Conservation (phyloP, 768 basidiomycete species). For the Coprinopsis sp. region DNA sequence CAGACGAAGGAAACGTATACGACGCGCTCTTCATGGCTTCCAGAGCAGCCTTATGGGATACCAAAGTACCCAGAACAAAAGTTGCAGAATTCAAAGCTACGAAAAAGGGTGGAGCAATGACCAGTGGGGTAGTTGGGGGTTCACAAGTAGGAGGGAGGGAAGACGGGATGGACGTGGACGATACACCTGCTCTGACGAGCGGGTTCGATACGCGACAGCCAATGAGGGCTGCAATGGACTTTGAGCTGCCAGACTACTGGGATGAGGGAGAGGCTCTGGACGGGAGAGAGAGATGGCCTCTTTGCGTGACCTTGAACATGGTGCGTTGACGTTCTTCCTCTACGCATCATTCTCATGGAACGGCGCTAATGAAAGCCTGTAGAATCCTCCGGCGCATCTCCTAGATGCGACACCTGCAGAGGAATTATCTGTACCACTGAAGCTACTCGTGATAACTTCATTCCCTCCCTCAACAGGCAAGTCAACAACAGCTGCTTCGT, state of each 20-base stretch:
- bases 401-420: conserved; percentile 73
- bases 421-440: conserved; percentile 60
- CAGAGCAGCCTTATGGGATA: conserved; percentile 76
- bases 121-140: conserved; percentile 32
- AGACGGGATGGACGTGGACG: conserved; percentile 56
- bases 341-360: neutral
- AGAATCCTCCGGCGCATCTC: conserved; percentile 60
- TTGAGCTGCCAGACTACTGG: conserved; percentile 85
- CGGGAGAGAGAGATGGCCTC: conserved; percentile 65
- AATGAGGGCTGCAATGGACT: conserved; percentile 61
- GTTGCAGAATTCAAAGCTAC: conserved; percentile 67
- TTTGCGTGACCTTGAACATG: conserved; percentile 73
- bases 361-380: neutral
- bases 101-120: conserved; percentile 68
- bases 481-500: too few species aligned
- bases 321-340: conserved; percentile 37
- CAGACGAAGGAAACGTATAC: conserved; percentile 69
- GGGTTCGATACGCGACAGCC: conserved; percentile 55
- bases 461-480: too few species aligned
- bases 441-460: conserved; percentile 61
- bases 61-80: conserved; percentile 71
- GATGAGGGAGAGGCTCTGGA: conserved; percentile 71
- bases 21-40: conserved; percentile 80
- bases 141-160: conserved; percentile 11
- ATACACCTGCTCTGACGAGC: conserved; percentile 40